Evolutionary conservation across 768 basidiomycete genomes (phyloP), one percentile per base, ranked within the genome.

Genomic region (Auricularia sp.): DNA sequence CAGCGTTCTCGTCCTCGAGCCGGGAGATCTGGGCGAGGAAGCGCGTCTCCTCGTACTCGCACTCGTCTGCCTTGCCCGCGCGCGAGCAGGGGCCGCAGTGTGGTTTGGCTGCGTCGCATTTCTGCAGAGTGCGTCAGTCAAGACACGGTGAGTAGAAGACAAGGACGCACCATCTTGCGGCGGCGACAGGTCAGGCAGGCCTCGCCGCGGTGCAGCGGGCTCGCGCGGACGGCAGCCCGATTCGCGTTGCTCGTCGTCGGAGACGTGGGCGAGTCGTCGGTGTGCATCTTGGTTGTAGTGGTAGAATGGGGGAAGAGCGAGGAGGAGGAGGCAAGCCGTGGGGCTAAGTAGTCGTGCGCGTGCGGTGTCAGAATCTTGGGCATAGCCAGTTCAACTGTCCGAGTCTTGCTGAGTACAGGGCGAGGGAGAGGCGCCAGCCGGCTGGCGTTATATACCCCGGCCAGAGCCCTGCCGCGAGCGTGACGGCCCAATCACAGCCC

Each of bases 91-190:
- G 56, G 4, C 56, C 56, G 56, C 56, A 59, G 29, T 14, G 13
- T 18, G 56, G 56, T 18, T 59, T 59, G 13, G 24, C 56, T 5
- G 56, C 56, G 56, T 59, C 56, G 56, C 56, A 59, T 59, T 59
- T 59, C 56, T 59, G n/a, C n/a, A 29, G 54, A 56, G 54, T 3
- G 54, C 10, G 54, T 29, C 21, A 29, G 56, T 42, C 39, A 42
- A 4, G 56, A 24, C 21, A 34, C 14, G 14, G 56, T 59, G 56
- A 8, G 7, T 29, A 18, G 54, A 10, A 13, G 56, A 29, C 34
- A 8, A 10, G 56, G 18, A 18, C 56, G 14, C 14, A 59, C 56
- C 56, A 59, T 59, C 18, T 59, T 59, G 24, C 56, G 56, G 8
- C 56, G 18, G 34, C 56, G 56, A 35, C 56, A 59, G 7, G 29